Percentiles rank a stretch among this genome's conserved stretches.
phyloP scores from a whole-genome alignment of 345 rosid genomes.

The Limnanthes douglasii region DNA sequence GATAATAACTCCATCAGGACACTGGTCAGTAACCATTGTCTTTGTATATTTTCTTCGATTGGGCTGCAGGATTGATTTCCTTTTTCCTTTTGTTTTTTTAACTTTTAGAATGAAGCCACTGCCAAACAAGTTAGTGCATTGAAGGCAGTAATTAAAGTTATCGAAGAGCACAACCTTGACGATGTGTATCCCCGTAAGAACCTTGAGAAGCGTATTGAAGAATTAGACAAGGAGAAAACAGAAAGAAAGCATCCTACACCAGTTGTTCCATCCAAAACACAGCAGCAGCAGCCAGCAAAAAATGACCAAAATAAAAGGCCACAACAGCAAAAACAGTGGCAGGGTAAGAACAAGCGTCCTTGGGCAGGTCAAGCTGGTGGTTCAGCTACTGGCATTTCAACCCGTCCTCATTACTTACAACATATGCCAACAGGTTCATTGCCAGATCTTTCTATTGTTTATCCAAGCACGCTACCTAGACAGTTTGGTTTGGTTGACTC shows the following conservation, averaged over 20 bases:
- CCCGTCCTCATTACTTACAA: slow-evolving; percentile 16
- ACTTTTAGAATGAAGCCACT: slow-evolving; percentile 37
- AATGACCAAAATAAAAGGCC: slow-evolving; percentile 10
- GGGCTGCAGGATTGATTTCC: neutral
- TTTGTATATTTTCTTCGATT: slow-evolving; percentile 1
- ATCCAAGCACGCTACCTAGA: slow-evolving; percentile 15
- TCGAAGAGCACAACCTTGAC: slow-evolving; percentile 45
- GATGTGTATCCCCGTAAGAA: slow-evolving; percentile 21
- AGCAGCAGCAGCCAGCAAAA: slow-evolving; percentile 9
- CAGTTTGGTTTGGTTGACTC: slow-evolving; percentile 24
- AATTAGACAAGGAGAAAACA: slow-evolving; percentile 55
- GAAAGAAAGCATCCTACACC: slow-evolving; percentile 26
- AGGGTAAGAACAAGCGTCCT: slow-evolving; percentile 24
- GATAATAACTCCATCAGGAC: slow-evolving; percentile 28
- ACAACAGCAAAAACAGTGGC: slow-evolving; percentile 8
- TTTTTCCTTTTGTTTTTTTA: neutral
- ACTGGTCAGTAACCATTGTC: slow-evolving; percentile 23
- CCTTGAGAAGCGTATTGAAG: slow-evolving; percentile 35
- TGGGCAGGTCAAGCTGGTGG: slow-evolving; percentile 9
- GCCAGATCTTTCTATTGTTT: slow-evolving; percentile 10
- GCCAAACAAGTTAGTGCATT: slow-evolving; percentile 41
- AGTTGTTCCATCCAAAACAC: slow-evolving; percentile 22
- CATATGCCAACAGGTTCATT: slow-evolving; percentile 22
- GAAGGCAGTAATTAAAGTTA: slow-evolving; percentile 37
- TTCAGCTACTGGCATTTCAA: slow-evolving; percentile 14